These are phyloP conservation scores for Lachnellula hyalina DNA, from an alignment of 2,329 filamentous ascomycete genomes.

Conservation along the genomic window DNA sequence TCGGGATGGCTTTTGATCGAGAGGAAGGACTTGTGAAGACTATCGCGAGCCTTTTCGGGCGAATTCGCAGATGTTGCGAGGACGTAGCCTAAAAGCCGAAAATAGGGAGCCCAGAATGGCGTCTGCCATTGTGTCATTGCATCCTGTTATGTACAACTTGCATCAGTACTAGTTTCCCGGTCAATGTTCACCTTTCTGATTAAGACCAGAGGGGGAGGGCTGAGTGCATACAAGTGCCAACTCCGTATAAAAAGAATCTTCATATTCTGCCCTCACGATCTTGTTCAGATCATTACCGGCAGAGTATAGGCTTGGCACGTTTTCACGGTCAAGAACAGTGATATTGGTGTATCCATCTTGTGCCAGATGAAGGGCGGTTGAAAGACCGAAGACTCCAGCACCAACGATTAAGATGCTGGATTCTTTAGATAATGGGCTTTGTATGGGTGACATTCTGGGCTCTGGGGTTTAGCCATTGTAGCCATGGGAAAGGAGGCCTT, in stretches of 20 bases:
- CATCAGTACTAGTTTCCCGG: too few species aligned
- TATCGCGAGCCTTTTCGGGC: too few species aligned
- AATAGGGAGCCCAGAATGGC: too few species aligned
- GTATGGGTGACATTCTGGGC: too few species aligned
- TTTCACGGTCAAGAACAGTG: slow-evolving; percentile 44
- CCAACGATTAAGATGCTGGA: slow-evolving; percentile 36
- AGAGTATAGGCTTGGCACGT: slow-evolving; percentile 38
- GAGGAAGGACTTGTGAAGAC: too few species aligned
- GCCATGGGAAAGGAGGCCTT: too few species aligned
- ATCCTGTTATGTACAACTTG: too few species aligned
- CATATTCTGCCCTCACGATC: slow-evolving; percentile 39
- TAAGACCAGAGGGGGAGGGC: slow-evolving; percentile 18
- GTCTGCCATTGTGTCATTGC: too few species aligned
- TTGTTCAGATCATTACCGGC: slow-evolving; percentile 58
- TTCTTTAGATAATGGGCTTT: slow-evolving; percentile 6
- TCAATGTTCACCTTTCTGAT: background rate
- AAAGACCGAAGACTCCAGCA: slow-evolving; percentile 38
- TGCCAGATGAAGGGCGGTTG: slow-evolving; percentile 40
- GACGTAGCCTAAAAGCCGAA: too few species aligned
- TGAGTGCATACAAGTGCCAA: background rate
- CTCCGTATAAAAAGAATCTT: background rate
- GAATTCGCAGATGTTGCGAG: too few species aligned
- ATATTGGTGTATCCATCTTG: slow-evolving; percentile 41
- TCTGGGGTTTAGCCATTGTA: too few species aligned
- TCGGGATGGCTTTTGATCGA: too few species aligned